Base-by-base conservation (phyloP, 164 flowering plant species). In the Magnolia officinalis region DNA sequence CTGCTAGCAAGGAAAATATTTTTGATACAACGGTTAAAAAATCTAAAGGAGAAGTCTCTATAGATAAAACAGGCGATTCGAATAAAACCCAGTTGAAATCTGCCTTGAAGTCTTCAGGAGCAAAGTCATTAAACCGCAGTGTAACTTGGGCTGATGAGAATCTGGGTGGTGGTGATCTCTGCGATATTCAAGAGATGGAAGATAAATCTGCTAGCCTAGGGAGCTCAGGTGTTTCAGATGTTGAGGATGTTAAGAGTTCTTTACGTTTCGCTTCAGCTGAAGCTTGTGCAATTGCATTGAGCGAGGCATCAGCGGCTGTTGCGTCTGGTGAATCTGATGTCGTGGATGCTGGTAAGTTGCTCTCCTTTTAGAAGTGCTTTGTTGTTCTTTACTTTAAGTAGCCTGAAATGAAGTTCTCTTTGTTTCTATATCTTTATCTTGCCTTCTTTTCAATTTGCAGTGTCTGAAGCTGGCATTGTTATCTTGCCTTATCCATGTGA, bases 61-160 rank as follows among this genome's bases (percentile, higher is more conserved):
- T 50, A 16, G 73, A 61, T 21, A 73, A 80, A 67, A 80, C n/a
- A 31, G 67, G 68, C 24, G 75, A 77, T 59, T 70, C 76, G n/a
- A 77, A 76, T 77, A 82, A 72, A 75, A 63, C 78, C 23, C 23
- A 67, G 61, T 88, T 75, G 45, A 90, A 84, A 80, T 84, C 99
- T 65, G 88, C 93, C 74, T 76, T 93, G 61, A 91, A 88, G 82
- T 73, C 88, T 58, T 76, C 87, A 29, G 82, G 86, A 82, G 76
- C 81, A 49, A 90, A 88, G 83, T 86, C 86, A 78, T 77, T 67
- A 49, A 66, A 68, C 61, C 86, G 87, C 26, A 86, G 81, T 66
- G 95, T 94, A 69, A 86, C 96, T 26, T 96, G 99, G 99, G 96
- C 96, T 81, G 99, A 96, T 89, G 90, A 89, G 81, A 71, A 83